Evolutionary conservation across 495 filamentous ascomycete species (phyloP), one percentile per base, ranked within the genome.

Genomic region (Hypoxylon rickii): DNA sequence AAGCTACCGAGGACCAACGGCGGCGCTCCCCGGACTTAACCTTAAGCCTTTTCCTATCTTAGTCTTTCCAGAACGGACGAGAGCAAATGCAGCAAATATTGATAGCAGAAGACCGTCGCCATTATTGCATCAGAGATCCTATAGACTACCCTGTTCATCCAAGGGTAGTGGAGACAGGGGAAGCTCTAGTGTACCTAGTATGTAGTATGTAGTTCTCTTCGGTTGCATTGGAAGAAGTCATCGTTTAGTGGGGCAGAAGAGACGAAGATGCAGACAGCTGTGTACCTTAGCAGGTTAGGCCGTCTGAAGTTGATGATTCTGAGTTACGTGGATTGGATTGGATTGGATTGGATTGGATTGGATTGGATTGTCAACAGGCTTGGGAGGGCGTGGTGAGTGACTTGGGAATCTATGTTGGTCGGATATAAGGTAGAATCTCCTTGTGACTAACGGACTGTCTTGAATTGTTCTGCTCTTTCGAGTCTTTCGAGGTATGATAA

Each of bases 111-210:
- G 24, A 22, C 39, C 52, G 50, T 60, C 50, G 50, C 50, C 56
- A 60, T 60, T 45, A 54, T 60, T 60, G 44, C 56, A 60, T 60
- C 56, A 54, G 47, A 51, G 44, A 44, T 12, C 32, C 32, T 34
- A 12, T n/a, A 7, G 12, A 34, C 3, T 12, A 39, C 56, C 56
- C 56, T 59, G 56, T 52, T 43, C 43, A 53, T 53, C 43, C 24
- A 31, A 44, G 48, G 7, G 3, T 26, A 32, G 50, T 52, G 56
- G 49, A 21, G 49, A 49, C 43, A 44, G 42, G 41, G 48, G 53
- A 16, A 53, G 24, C 31, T 20, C 38, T 12, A 11, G 41, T 51
- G 24, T 29, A 29, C 24, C 24, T 29, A 29, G 24, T 29, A 29
- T 10, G 10, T 29, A 29, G 24, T 29, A 29, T 4, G 24, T 29